Evolutionary conservation across 495 filamentous ascomycete genomes (phyloP).

Genomic region (Bryoglossum gracile): DNA sequence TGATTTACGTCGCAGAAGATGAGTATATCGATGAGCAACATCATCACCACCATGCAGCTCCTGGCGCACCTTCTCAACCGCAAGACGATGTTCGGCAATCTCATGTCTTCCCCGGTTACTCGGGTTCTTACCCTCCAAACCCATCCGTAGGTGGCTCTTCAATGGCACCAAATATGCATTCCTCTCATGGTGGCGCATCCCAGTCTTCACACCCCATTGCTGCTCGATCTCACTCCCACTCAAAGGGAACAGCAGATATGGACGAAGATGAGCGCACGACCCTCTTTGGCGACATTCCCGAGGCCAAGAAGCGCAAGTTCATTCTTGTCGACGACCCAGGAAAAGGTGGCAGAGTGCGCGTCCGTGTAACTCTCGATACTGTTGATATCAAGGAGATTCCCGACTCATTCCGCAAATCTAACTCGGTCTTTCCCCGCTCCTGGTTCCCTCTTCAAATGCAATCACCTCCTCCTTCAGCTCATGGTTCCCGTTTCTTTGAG

Average conservation of each 20-base stretch:
- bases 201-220: slow-evolving; percentile 26
- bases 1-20: slow-evolving; percentile 31
- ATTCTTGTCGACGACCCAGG: slow-evolving; percentile 88
- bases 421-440: slow-evolving; percentile 81
- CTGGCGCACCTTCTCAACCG: slow-evolving; percentile 20
- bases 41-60: slow-evolving; percentile 55
- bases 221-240: slow-evolving; percentile 17
- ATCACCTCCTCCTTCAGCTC: slow-evolving; percentile 59
- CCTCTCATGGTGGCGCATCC: slow-evolving; percentile 36
- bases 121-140: slow-evolving; percentile 50
- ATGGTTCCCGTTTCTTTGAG: slow-evolving; percentile 58
- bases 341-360: slow-evolving; percentile 68
- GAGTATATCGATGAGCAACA: slow-evolving; percentile 49
- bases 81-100: slow-evolving; percentile 59
- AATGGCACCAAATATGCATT: slow-evolving; percentile 66
- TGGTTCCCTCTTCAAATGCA: slow-evolving; percentile 88
- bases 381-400: slow-evolving; percentile 91
- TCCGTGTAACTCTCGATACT: slow-evolving; percentile 78
- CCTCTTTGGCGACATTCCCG: slow-evolving; percentile 80
- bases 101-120: slow-evolving; percentile 73
- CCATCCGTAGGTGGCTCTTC: slow-evolving; percentile 46
- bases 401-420: slow-evolving; percentile 81
- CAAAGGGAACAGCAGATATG: slow-evolving; percentile 10
- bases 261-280: slow-evolving; percentile 44
- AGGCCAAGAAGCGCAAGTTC: slow-evolving; percentile 87